These are phyloP conservation scores for Nymphaea colorata DNA, from an alignment of 164 flowering plant species.

Conservation along the genomic window DNA sequence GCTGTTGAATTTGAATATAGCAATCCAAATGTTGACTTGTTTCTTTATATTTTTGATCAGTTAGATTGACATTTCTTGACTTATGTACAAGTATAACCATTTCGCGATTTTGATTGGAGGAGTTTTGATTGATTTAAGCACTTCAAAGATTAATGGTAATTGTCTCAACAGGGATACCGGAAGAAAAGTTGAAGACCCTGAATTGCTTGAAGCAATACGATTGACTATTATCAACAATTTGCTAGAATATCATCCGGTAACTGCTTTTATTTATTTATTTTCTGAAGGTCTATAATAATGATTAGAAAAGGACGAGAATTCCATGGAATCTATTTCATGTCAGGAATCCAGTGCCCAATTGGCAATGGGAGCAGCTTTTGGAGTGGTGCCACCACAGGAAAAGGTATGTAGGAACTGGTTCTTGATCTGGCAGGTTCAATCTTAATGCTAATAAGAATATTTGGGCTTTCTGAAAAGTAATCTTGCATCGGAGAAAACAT, in stretches of 20 bases:
- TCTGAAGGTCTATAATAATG: background rate
- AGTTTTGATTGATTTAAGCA: background rate
- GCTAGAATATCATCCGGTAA: constrained; percentile 89
- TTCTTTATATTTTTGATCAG: too few relatives aligned
- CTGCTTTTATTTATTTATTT: background rate
- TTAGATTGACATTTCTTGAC: too few relatives aligned
- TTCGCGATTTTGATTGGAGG: background rate
- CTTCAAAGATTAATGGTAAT: background rate
- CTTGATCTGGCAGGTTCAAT: too few relatives aligned
- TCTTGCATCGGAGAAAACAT: too few relatives aligned
- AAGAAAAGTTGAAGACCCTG: constrained; percentile 88
- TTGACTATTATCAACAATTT: constrained; percentile 89
- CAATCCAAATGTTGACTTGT: too few relatives aligned
- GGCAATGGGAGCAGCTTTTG: constrained; percentile 90
- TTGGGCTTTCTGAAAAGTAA: too few relatives aligned
- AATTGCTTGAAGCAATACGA: constrained; percentile 93
- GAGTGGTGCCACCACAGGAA: constrained; percentile 52
- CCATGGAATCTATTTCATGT: constrained; percentile 9
- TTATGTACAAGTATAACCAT: too few relatives aligned
- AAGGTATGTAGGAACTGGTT: constrained; percentile 21
- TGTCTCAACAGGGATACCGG: constrained; percentile 56
- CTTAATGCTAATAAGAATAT: too few relatives aligned
- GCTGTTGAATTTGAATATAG: too few relatives aligned
- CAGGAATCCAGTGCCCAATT: constrained; percentile 92
- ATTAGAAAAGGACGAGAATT: background rate